phyloP scores from a whole-genome alignment of 805 yeast genomes.

The Soucietia sequanensis region DNA sequence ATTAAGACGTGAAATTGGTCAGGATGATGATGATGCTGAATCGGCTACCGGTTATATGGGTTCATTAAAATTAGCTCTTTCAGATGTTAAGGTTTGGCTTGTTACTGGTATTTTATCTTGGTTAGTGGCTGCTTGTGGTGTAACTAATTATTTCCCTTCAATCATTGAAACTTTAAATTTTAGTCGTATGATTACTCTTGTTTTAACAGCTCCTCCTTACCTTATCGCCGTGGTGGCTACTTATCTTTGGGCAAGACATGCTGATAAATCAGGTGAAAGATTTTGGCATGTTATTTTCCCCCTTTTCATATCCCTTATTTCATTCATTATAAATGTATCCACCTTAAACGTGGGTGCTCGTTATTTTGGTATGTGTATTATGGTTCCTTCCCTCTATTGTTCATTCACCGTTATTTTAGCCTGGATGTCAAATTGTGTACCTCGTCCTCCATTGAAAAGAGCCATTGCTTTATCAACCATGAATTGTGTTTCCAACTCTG shows the following conservation, averaged over 20 bases:
- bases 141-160: slow-evolving; percentile 60
- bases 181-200: slow-evolving; percentile 47
- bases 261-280: slow-evolving; percentile 56
- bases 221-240: slow-evolving; percentile 50
- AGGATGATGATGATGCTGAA: slow-evolving; percentile 35
- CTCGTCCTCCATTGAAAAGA: slow-evolving; percentile 59
- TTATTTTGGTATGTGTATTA: slow-evolving; percentile 57
- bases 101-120: slow-evolving; percentile 43
- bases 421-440: slow-evolving; percentile 56
- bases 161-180: slow-evolving; percentile 57
- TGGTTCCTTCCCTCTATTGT: slow-evolving; percentile 56
- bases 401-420: slow-evolving; percentile 52
- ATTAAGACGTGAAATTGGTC: slow-evolving; percentile 39
- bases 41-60: slow-evolving; percentile 35
- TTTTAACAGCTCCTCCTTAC: slow-evolving; percentile 61
- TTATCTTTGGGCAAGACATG: slow-evolving; percentile 53
- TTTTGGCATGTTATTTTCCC: slow-evolving; percentile 49
- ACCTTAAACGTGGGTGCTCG: slow-evolving; percentile 56
- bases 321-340: slow-evolving; percentile 50
- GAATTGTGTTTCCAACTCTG: slow-evolving; percentile 55
- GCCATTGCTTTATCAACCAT: slow-evolving; percentile 57
- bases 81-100: slow-evolving; percentile 48
- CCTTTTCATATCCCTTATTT: slow-evolving; percentile 37
- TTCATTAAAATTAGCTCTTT: slow-evolving; percentile 34
- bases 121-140: slow-evolving; percentile 59